These are phyloP conservation scores for Fraxinus velutina DNA, from an alignment of 305 asterid genomes.

Conservation along the genomic window DNA sequence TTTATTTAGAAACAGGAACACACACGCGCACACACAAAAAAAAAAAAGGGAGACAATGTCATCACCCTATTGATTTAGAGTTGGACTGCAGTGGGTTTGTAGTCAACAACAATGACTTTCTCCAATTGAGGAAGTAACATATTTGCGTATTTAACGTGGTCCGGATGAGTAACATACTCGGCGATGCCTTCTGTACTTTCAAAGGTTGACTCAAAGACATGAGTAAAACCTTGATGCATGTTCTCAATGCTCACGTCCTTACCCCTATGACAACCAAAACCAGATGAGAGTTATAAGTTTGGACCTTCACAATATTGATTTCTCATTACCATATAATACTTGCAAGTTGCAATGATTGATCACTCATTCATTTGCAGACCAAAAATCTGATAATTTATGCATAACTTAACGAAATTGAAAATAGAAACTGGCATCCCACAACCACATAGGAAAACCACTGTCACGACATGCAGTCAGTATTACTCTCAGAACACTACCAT, in stretches of 20 bases:
- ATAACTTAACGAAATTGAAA: not conserved
- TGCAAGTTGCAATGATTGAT: not conserved
- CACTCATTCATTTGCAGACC: not conserved
- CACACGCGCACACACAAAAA: too few relatives aligned
- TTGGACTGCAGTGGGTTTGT: conserved; percentile 45
- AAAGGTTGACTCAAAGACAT: conserved; percentile 69
- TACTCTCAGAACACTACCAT: not conserved
- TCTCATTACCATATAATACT: not conserved
- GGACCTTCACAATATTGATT: not conserved
- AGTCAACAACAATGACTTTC: conserved; percentile 59
- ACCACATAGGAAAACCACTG: not conserved
- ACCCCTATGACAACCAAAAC: conserved; percentile 47
- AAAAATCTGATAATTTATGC: not conserved
- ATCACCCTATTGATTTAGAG: conserved; percentile 23
- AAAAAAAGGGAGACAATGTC: not conserved
- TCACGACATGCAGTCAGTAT: not conserved
- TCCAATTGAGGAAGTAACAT: conserved; percentile 45
- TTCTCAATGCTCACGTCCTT: conserved; percentile 67
- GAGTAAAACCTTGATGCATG: conserved; percentile 74
- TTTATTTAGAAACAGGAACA: not conserved
- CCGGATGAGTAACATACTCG: conserved; percentile 54
- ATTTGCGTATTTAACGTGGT: conserved; percentile 58
- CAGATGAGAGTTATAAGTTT: not conserved
- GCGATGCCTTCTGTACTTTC: conserved; percentile 69
- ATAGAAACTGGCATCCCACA: not conserved